A percentile compares a stretch with the other conserved stretches of the same genome.
phyloP scores from a whole-genome alignment of 495 filamentous ascomycete genomes.

The Chlorociboria aeruginascens region DNA sequence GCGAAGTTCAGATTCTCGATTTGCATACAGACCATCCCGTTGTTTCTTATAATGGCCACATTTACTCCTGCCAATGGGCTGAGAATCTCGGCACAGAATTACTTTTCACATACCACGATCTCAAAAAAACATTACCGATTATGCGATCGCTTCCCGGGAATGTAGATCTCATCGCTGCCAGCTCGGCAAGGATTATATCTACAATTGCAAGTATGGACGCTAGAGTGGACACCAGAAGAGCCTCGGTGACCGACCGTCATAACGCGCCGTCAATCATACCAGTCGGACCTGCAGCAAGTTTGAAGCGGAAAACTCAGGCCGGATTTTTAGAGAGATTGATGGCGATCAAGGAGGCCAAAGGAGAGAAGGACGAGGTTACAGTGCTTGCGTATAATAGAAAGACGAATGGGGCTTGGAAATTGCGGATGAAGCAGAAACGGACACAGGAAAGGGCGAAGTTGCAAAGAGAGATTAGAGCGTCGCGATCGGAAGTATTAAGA shows the following conservation, averaged over 20 bases:
- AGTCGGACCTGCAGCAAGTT: neutral
- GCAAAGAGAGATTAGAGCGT: neutral
- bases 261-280: neutral
- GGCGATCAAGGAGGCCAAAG: constrained; percentile 35
- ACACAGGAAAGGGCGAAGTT: constrained; percentile 1
- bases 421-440: neutral
- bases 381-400: constrained; percentile 22
- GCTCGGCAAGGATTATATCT: constrained; percentile 34
- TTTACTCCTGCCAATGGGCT: constrained; percentile 68
- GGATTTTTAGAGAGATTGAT: constrained; percentile 26
- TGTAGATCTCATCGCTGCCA: constrained; percentile 52
- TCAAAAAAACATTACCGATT: constrained; percentile 24
- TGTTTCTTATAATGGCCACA: constrained; percentile 58
- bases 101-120: constrained; percentile 46
- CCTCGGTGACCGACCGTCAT: neutral
- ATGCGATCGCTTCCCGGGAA: constrained; percentile 29
- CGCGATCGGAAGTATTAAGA: neutral
- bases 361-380: constrained; percentile 43
- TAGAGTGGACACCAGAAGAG: constrained; percentile 1
- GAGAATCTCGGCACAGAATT: constrained; percentile 72
- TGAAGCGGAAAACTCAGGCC: constrained; percentile 1
- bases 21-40: constrained; percentile 62
- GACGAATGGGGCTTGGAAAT: constrained; percentile 1
- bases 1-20: constrained; percentile 64
- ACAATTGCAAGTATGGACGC: constrained; percentile 22